phyloP scores from a whole-genome alignment of 2,329 filamentous ascomycete genomes.

The Arthrobotrys entomopaga region DNA sequence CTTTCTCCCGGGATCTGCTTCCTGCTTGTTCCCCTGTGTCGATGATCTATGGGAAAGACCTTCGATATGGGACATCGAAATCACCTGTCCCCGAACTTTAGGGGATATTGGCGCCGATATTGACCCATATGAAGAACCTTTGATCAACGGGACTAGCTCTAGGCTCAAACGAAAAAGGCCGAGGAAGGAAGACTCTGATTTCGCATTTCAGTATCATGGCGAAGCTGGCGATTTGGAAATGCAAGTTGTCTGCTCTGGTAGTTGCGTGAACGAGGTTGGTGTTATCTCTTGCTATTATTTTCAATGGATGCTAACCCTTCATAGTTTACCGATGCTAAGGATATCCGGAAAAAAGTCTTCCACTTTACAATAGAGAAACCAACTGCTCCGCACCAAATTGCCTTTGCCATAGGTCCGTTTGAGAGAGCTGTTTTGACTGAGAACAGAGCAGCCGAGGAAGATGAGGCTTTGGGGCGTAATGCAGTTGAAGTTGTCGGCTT shows the following conservation, averaged over 20 bases:
- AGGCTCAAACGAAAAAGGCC: constrained; percentile 59
- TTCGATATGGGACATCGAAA: constrained; percentile 81
- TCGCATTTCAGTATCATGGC: constrained; percentile 67
- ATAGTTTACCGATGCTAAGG: constrained; percentile 74
- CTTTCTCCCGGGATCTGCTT: constrained; percentile 79
- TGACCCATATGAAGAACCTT: constrained; percentile 50
- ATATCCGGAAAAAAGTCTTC: constrained; percentile 85
- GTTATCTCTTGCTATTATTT: not conserved
- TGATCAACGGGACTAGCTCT: constrained; percentile 46
- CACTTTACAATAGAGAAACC: constrained; percentile 81
- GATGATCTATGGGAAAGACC: constrained; percentile 84
- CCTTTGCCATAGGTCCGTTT: constrained; percentile 93
- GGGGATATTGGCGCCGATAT: constrained; percentile 70
- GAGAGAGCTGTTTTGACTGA: constrained; percentile 90
- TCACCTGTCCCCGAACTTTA: constrained; percentile 85
- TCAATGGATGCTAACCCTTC: constrained; percentile 8
- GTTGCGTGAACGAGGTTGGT: constrained; percentile 78
- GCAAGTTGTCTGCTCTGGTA: constrained; percentile 89
- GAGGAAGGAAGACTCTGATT: constrained; percentile 59
- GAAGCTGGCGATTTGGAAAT: constrained; percentile 90
- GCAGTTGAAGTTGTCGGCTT: constrained; percentile 91
- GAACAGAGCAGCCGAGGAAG: constrained; percentile 88
- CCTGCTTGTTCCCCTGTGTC: constrained; percentile 90
- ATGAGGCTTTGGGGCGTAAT: constrained; percentile 87
- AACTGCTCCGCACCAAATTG: constrained; percentile 86